Evolutionary conservation across 805 yeast genomes (phyloP), one percentile per base, ranked within the genome.

Genomic region (Lachancea mirantina): DNA sequence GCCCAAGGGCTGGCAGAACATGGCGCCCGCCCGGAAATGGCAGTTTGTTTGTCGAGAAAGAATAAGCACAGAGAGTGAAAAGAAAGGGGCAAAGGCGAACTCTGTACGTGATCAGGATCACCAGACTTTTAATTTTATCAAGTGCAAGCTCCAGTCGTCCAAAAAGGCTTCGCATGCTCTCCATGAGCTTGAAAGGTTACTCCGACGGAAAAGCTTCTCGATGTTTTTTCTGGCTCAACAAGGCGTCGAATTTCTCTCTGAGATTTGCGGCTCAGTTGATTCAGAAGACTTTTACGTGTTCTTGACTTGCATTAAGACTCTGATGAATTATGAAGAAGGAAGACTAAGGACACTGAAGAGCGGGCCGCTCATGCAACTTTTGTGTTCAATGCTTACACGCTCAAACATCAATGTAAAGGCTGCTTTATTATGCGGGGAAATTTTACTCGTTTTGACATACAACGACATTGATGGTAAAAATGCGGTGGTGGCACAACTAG

Each of bases 21-120:
- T 51, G 8, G 46, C 58, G 3, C 30, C 31, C 20, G 38, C 38
- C 21, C 46, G 59, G 26, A 55, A 55, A 40, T 53, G 59, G 58
- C 53, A 48, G 13, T 38, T 55, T 18, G 39, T 55, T 8, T 49
- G 55, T 34, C 50, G 43, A 23, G 34, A 38, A 7, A 28, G 31
- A 2, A 28, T 14, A 10, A 15, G 26, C 22, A 26, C 35, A 11
- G 37, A 26, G 13, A 15, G 13, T 14, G 30, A 17, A 14, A 29
- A 29, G 6, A 14, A 16, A 13, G 23, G 19, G 4, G 25, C 5
- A 11, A 22, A 19, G 9, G 14, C 18, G 14, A 10, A 8, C 6
- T 6, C 11, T 17, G 18, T 6, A 4, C 6, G 10, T 6, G 34
- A 17, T 9, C 19, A 20, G 11, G 25, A 24, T 14, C 26, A 30